Conservation (phyloP, 129 eudicot species). For the Arctium lappa region DNA sequence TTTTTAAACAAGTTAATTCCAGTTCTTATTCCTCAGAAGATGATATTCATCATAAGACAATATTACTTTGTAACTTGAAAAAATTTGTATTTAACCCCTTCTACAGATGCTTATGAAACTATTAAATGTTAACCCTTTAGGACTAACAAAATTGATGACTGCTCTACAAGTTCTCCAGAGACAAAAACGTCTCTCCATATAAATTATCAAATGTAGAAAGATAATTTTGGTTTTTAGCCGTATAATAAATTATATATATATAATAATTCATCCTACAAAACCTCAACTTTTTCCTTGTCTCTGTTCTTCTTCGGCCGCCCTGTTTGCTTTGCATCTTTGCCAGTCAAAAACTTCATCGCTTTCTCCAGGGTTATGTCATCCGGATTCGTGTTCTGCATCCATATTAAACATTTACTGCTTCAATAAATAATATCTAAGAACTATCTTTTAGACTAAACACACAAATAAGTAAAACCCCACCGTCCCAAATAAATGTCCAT, state of each 20-base stretch:
- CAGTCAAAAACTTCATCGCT: constrained; percentile 59
- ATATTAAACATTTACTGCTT: not conserved
- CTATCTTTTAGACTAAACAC: not conserved
- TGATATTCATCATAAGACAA: too few relatives aligned
- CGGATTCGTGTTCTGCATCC: constrained; percentile 53
- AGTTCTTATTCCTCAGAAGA: too few relatives aligned
- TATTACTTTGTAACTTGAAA: too few relatives aligned
- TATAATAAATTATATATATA: not conserved
- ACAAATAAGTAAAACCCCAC: too few relatives aligned
- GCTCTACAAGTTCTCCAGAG: not conserved
- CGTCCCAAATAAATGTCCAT: too few relatives aligned
- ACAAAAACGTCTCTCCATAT: not conserved
- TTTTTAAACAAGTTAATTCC: not conserved
- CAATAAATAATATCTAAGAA: not conserved
- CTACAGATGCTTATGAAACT: not conserved
- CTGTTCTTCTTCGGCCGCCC: constrained; percentile 68
- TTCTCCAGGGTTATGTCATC: constrained; percentile 60
- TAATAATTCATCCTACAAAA: constrained; percentile 26
- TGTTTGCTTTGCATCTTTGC: constrained; percentile 65
- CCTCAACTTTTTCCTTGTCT: constrained; percentile 33
- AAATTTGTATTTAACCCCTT: too few relatives aligned
- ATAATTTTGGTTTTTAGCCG: not conserved
- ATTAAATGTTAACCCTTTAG: not conserved
- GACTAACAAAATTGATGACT: not conserved
- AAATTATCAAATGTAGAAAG: constrained; percentile 3